These are phyloP conservation scores for Solanum habrochaites DNA, from an alignment of 257 asterid genomes.

Conservation along the genomic window DNA sequence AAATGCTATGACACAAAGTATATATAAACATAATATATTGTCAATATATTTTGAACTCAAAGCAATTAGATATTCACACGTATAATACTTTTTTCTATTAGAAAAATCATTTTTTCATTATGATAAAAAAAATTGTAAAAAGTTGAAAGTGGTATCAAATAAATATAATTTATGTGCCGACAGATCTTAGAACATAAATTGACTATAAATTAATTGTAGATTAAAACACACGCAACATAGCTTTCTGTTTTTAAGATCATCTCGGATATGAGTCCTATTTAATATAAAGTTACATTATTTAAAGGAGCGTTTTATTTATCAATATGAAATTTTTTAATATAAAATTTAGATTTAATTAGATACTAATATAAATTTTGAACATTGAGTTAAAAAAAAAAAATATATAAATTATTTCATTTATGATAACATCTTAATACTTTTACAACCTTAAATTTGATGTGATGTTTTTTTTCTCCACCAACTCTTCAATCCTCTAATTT, in stretches of 20 bases:
- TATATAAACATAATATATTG: background rate
- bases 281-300: too few relatives aligned
- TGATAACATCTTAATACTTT: background rate
- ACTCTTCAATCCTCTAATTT: background rate
- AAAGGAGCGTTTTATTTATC: rapidly evolving
- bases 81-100: background rate
- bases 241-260: background rate
- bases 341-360: too few relatives aligned
- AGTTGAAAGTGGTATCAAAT: background rate
- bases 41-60: background rate
- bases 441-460: background rate
- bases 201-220: background rate
- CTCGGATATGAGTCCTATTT: too few relatives aligned
- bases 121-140: background rate
- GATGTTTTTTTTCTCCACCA: background rate
- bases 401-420: background rate
- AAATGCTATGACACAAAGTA: background rate
- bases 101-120: background rate
- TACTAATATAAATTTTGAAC: rapidly evolving
- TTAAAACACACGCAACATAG: background rate
- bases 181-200: background rate
- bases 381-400: too few relatives aligned
- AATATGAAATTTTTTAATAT: rapidly evolving
- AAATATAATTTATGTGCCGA: background rate
- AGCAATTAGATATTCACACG: background rate